Evolutionary conservation across 2,329 filamentous ascomycete species (phyloP).

Genomic region (Aspergillus japonicus): DNA sequence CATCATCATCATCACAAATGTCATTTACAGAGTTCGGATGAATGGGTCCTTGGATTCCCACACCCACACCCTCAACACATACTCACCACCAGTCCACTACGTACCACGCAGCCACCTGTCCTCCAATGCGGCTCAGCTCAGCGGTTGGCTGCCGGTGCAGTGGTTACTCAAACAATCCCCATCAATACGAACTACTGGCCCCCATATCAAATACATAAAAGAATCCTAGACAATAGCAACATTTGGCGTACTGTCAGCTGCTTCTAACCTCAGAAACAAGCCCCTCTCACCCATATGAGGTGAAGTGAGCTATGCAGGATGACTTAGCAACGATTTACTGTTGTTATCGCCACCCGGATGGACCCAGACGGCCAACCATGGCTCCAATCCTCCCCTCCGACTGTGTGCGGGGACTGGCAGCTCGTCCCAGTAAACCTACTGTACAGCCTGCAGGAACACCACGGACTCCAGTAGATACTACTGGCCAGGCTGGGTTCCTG

Average conservation of each 20-base stretch:
- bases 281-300: background rate
- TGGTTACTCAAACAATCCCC: background rate
- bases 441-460: background rate
- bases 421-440: background rate
- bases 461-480: background rate
- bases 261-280: too few species aligned
- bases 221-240: too few species aligned
- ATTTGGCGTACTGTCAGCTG: too few species aligned
- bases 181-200: too few species aligned
- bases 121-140: background rate
- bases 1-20: too few species aligned
- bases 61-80: too few species aligned
- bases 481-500: background rate
- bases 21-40: too few species aligned
- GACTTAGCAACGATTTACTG: background rate
- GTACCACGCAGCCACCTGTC: background rate
- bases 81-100: too few species aligned
- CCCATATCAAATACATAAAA: too few species aligned
- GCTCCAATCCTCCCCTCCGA: background rate
- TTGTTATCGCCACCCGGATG: background rate
- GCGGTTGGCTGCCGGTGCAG: background rate
- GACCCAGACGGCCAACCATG: background rate
- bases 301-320: background rate
- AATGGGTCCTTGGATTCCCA: too few species aligned
- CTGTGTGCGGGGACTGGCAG: too few species aligned